Percentiles rank a stretch among this genome's conserved stretches.
These are phyloP conservation scores for Trichosporon faecale DNA, from an alignment of 1,284 basidiomycete species.

Conservation along the genomic window DNA sequence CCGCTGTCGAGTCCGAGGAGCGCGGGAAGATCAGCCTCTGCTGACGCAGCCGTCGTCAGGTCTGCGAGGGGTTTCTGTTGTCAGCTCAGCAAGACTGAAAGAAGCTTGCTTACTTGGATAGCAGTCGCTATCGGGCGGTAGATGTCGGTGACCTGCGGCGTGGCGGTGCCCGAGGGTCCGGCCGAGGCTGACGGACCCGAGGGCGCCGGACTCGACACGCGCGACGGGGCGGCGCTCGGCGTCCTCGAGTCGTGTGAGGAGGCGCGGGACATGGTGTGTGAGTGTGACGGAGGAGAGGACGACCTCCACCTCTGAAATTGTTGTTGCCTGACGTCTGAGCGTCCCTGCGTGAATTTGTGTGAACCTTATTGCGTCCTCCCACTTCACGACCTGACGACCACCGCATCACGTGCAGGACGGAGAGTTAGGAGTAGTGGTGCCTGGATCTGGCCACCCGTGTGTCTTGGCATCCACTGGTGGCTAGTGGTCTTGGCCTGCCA, in stretches of 20 bases:
- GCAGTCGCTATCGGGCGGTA: constrained; percentile 21
- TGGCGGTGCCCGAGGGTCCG: background rate
- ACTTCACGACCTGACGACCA: background rate
- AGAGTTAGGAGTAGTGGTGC: background rate
- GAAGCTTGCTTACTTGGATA: constrained; percentile 9
- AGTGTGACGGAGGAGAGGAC: background rate
- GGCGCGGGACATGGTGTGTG: background rate
- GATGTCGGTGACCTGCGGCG: constrained; percentile 31
- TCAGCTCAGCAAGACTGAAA: background rate
- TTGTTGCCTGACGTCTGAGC: background rate
- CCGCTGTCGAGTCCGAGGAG: constrained; percentile 31
- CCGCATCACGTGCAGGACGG: background rate
- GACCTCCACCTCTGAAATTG: background rate
- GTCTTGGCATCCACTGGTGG: background rate
- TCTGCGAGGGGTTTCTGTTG: constrained; percentile 8
- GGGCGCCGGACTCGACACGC: constrained; percentile 10
- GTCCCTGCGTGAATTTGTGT: background rate
- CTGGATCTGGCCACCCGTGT: constrained; percentile 1
- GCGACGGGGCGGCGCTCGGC: background rate
- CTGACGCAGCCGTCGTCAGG: background rate
- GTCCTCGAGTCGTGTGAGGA: background rate
- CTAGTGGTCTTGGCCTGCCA: background rate
- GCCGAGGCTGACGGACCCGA: background rate
- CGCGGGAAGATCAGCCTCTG: constrained; percentile 18
- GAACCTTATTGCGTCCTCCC: background rate